phyloP scores from a whole-genome alignment of 2,329 filamentous ascomycete species.

The Penicillium fuscoglaucum region DNA sequence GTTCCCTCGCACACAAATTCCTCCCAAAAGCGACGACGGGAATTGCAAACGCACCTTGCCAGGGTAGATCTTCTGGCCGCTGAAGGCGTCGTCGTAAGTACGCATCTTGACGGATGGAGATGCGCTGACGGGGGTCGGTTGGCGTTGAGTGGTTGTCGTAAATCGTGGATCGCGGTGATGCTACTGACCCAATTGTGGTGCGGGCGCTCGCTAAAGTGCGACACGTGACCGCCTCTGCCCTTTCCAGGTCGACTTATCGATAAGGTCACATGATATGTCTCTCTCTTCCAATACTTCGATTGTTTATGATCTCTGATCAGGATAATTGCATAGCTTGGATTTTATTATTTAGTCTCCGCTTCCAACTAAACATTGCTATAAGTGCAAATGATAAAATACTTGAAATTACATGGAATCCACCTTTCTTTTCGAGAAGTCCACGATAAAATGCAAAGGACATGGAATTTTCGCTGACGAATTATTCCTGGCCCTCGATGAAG shows the following conservation, averaged over 20 bases:
- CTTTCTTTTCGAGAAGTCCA: neutral
- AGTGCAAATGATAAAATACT: too few species aligned
- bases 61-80: conserved; percentile 76
- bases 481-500: neutral
- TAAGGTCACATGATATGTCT: conserved; percentile 11
- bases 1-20: conserved; percentile 20
- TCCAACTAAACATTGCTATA: neutral
- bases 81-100: conserved; percentile 78
- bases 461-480: neutral
- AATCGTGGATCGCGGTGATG: conserved; percentile 41
- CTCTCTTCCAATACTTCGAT: neutral
- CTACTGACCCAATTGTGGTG: conserved; percentile 45
- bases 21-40: conserved; percentile 20
- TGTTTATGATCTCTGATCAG: neutral
- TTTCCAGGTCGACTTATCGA: conserved; percentile 27
- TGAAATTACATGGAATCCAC: neutral
- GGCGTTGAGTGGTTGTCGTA: conserved; percentile 47
- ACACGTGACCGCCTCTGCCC: conserved; percentile 47
- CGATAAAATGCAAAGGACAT: neutral
- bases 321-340: neutral
- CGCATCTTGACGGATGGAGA: conserved; percentile 62
- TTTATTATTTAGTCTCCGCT: neutral
- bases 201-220: conserved; percentile 46
- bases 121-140: conserved; percentile 48
- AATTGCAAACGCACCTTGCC: conserved; percentile 64